Conservation (phyloP, 306 rosid genomes). For the Corylus avellana region DNA sequence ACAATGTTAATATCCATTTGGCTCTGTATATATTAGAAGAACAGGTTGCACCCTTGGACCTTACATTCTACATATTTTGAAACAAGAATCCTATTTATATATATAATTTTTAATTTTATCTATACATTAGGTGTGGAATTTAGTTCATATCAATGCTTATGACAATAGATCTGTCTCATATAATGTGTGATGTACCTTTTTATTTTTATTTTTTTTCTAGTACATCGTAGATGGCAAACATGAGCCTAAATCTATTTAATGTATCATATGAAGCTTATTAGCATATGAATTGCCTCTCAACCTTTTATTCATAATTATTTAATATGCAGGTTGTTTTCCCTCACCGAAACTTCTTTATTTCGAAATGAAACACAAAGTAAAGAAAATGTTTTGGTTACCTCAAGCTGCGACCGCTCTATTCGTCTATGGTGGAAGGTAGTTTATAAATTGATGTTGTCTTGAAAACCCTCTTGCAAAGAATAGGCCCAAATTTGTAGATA, state of each 20-base stretch:
- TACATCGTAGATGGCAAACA: not conserved
- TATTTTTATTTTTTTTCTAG: not conserved
- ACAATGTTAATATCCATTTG: not conserved
- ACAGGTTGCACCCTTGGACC: not conserved
- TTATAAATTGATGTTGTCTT: conserved; percentile 11
- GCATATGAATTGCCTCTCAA: conserved; percentile 22
- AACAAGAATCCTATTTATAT: not conserved
- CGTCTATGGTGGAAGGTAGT: conserved; percentile 89
- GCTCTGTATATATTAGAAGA: not conserved
- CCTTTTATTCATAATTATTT: conserved; percentile 16
- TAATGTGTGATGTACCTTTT: not conserved
- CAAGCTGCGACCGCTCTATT: conserved; percentile 80
- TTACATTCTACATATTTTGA: not conserved
- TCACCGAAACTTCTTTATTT: conserved; percentile 44
- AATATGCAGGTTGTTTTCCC: conserved; percentile 70
- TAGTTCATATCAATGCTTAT: not conserved
- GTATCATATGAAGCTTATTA: not conserved
- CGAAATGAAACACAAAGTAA: conserved; percentile 40
- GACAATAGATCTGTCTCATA: not conserved
- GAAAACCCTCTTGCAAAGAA: conserved; percentile 3
- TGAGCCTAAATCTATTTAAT: not conserved
- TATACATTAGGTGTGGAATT: not conserved
- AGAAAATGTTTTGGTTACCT: conserved; percentile 65
- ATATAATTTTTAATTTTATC: not conserved
- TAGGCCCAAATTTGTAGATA: not conserved